These are phyloP conservation scores for Phycomyces blakesleeanus DNA, from an alignment of 192 early-diverging fungal species.

Conservation along the genomic window DNA sequence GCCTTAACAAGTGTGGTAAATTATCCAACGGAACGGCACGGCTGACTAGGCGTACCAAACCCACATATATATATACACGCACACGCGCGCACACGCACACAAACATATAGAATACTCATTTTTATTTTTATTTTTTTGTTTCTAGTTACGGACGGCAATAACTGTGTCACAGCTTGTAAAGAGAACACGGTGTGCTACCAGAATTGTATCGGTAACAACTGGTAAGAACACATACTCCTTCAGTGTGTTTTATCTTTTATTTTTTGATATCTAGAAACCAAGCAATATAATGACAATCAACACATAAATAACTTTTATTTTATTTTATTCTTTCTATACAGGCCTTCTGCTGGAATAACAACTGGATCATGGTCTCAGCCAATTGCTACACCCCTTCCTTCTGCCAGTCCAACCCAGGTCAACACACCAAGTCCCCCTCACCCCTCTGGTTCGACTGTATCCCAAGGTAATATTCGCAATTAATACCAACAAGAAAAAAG, in stretches of 20 bases:
- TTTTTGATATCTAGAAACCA: not conserved
- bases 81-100: no score
- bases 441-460: not conserved
- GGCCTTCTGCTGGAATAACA: not conserved
- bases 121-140: not conserved
- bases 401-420: not conserved
- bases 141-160: slow-evolving; percentile 9
- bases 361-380: not conserved
- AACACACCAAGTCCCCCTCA: not conserved
- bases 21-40: not conserved
- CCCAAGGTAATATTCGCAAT: not conserved
- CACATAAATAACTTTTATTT: not conserved
- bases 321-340: not conserved
- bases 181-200: slow-evolving; percentile 9
- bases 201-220: slow-evolving; percentile 3
- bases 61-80: no score
- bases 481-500: not conserved
- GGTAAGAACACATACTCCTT: slow-evolving; percentile 5
- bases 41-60: no score
- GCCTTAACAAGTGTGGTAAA: slow-evolving; percentile 13
- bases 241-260: not conserved
- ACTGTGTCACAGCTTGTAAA: slow-evolving; percentile 7
- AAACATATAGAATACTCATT: not conserved
- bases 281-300: not conserved
- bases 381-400: not conserved